These are phyloP conservation scores for Pyricularia sp. DNA, from an alignment of 2,329 filamentous ascomycete species.

Conservation along the genomic window DNA sequence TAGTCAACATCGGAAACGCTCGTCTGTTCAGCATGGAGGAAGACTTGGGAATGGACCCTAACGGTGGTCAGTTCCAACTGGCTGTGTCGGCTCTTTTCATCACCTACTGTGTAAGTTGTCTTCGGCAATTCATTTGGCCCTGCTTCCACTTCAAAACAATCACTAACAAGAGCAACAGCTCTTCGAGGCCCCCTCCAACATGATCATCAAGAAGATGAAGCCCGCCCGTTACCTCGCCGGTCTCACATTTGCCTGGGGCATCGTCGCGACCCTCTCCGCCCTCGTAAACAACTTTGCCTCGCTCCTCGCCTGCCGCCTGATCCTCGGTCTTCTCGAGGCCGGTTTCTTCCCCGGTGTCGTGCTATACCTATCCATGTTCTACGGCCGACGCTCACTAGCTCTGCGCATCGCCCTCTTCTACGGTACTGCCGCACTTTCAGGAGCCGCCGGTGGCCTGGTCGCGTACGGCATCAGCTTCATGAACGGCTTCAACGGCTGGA, in stretches of 20 bases:
- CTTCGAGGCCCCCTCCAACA: constrained; percentile 4
- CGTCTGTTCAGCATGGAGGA: constrained; percentile 50
- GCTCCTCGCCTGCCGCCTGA: constrained; percentile 44
- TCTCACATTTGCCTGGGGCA: constrained; percentile 30
- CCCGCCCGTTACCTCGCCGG: constrained; percentile 3
- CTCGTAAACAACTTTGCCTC: constrained; percentile 44
- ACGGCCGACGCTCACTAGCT: constrained; percentile 49
- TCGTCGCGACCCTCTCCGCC: constrained; percentile 47
- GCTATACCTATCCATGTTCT: constrained; percentile 55
- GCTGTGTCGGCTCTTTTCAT: constrained; percentile 47
- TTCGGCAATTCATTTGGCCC: no score
- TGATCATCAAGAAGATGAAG: constrained; percentile 4
- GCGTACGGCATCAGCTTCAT: constrained; percentile 54
- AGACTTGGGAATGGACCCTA: constrained; percentile 41
- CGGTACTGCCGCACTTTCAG: constrained; percentile 55
- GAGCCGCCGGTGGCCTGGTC: constrained; percentile 42
- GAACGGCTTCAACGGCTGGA: constrained; percentile 39
- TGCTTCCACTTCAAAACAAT: background rate
- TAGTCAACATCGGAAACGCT: constrained; percentile 6
- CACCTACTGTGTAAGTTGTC: constrained; percentile 26
- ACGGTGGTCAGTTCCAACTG: constrained; percentile 49
- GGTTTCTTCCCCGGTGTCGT: constrained; percentile 53
- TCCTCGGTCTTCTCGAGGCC: constrained; percentile 50
- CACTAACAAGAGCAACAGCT: background rate
- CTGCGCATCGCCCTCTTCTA: constrained; percentile 60